These are phyloP conservation scores for Umbelopsis sp. DNA, from an alignment of 192 early-diverging fungal species.

Conservation along the genomic window DNA sequence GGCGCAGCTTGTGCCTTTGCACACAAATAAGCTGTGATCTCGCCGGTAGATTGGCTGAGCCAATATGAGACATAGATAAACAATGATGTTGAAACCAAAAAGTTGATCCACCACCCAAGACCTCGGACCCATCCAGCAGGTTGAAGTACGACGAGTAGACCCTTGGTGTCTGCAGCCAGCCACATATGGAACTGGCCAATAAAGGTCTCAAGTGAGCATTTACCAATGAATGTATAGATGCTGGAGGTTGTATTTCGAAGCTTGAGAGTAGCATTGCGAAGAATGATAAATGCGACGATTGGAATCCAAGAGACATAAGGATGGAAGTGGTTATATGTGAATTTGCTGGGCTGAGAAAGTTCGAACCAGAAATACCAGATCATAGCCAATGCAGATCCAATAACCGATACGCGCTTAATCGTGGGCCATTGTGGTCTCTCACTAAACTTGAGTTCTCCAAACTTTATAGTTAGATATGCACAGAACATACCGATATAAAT, in stretches of 20 bases:
- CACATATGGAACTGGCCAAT: constrained; percentile 82
- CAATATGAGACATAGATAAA: constrained; percentile 53
- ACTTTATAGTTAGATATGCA: constrained; percentile 52
- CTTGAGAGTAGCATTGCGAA: constrained; percentile 61
- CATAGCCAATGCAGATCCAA: constrained; percentile 42
- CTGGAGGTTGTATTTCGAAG: constrained; percentile 57
- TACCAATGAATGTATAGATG: constrained; percentile 61
- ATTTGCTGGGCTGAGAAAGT: constrained; percentile 49
- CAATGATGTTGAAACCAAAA: constrained; percentile 43
- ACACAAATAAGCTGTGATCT: constrained; percentile 26
- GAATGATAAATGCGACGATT: constrained; percentile 61
- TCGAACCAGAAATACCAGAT: constrained; percentile 58
- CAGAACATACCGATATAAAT: constrained; percentile 70
- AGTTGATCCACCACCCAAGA: constrained; percentile 52
- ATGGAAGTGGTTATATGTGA: constrained; percentile 66
- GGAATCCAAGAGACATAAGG: constrained; percentile 67
- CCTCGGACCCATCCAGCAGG: constrained; percentile 36
- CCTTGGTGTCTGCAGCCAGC: constrained; percentile 76
- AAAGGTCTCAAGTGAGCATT: constrained; percentile 73
- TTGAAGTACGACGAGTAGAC: constrained; percentile 61
- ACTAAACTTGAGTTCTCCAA: constrained; percentile 36
- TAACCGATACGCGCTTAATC: constrained; percentile 36
- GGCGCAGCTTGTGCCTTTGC: not conserved
- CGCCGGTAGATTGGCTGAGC: constrained; percentile 49
- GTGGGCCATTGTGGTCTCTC: constrained; percentile 43